These are phyloP conservation scores for Theileria luwenshuni DNA, from an alignment of 169 alveolate species.

Conservation along the genomic window DNA sequence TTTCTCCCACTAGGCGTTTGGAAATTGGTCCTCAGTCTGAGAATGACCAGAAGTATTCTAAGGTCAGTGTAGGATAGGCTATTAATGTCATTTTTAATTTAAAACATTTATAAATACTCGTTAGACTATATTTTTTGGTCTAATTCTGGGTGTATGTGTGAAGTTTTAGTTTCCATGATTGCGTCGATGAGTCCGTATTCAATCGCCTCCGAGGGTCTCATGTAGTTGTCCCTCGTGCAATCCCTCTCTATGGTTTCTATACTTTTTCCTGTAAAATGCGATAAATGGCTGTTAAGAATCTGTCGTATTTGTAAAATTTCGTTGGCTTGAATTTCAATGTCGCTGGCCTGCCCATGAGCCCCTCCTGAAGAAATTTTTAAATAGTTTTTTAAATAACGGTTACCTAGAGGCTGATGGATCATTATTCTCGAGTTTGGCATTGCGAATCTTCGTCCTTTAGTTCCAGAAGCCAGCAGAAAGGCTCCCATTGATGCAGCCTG, in stretches of 20 bases:
- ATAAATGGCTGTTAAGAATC: slow-evolving; percentile 74
- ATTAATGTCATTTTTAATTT: no score
- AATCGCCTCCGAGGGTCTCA: slow-evolving; percentile 83
- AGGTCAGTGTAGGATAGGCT: no score
- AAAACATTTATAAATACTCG: no score
- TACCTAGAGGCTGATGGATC: slow-evolving; percentile 85
- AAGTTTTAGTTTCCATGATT: slow-evolving; percentile 56
- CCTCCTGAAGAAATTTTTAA: slow-evolving; percentile 52
- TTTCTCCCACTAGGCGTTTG: slow-evolving; percentile 51
- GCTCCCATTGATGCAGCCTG: slow-evolving; percentile 88
- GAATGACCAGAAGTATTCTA: no score
- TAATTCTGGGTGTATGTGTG: not conserved
- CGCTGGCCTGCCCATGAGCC: slow-evolving; percentile 86
- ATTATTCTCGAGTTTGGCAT: slow-evolving; percentile 84
- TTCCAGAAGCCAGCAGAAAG: slow-evolving; percentile 82
- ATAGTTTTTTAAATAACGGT: slow-evolving; percentile 5
- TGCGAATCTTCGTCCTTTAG: slow-evolving; percentile 83
- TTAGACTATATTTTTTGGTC: no score
- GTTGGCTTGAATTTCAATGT: slow-evolving; percentile 86
- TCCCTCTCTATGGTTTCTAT: slow-evolving; percentile 72
- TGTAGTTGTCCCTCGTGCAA: slow-evolving; percentile 82
- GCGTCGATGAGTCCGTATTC: slow-evolving; percentile 82
- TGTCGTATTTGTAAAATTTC: slow-evolving; percentile 82
- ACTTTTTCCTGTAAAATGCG: slow-evolving; percentile 79
- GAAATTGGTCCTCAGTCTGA: slow-evolving; percentile 13